A percentile compares a stretch with the other conserved stretches of the same genome.
phyloP scores from a whole-genome alignment of 106 monocot genomes.

The Allium sativum region DNA sequence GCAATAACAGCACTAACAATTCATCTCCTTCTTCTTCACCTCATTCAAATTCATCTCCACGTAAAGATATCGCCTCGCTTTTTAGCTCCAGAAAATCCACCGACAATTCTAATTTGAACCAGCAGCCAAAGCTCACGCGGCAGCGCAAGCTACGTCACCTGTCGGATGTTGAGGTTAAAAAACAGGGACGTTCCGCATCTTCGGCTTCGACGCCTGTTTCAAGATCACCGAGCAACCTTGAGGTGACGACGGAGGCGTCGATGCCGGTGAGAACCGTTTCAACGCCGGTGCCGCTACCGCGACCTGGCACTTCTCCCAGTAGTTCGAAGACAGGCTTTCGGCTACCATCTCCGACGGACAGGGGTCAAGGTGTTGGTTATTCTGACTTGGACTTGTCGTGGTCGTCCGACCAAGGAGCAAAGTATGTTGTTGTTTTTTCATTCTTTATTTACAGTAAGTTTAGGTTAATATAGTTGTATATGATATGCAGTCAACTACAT shows the following conservation, averaged over 20 bases:
- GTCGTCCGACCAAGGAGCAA: background rate
- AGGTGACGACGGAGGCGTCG: background rate
- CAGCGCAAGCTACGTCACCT: conserved; percentile 33
- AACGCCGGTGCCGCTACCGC: conserved; percentile 1
- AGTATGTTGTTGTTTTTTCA: background rate
- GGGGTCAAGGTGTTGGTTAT: background rate
- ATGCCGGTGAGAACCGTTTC: background rate
- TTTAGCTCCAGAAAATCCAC: background rate
- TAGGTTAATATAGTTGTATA: no score
- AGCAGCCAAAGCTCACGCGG: conserved; percentile 24
- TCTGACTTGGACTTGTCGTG: background rate
- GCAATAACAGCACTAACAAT: conserved; percentile 1
- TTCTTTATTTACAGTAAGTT: no score
- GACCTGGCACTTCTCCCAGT: background rate
- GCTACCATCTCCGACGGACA: conserved; percentile 2
- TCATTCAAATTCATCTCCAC: background rate
- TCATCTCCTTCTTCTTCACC: background rate
- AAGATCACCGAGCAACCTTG: background rate
- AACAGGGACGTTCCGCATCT: background rate
- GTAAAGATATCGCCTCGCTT: conserved; percentile 1
- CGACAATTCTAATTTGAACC: background rate
- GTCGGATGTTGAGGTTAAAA: background rate
- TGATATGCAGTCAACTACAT: no score
- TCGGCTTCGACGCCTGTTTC: background rate
- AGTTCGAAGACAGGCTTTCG: background rate